Evolutionary conservation across 352 stramenopile genomes (phyloP).

Genomic region (Phytophthora palmivora): DNA sequence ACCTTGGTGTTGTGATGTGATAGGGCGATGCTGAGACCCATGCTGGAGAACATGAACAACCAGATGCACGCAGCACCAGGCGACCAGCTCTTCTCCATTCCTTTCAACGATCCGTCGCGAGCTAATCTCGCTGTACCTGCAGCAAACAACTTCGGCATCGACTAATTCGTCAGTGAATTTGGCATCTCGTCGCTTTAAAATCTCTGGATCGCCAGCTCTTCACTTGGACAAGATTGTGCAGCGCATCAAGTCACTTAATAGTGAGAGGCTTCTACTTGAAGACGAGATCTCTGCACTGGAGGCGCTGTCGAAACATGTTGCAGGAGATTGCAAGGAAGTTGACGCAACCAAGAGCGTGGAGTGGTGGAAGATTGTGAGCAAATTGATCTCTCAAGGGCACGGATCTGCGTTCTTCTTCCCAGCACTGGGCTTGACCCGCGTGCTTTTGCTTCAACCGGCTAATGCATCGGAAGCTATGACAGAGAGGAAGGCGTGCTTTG

Average conservation of each 20-base stretch:
- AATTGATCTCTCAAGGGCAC: slow-evolving; percentile 46
- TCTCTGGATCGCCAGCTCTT: slow-evolving; percentile 58
- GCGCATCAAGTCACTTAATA: slow-evolving; percentile 51
- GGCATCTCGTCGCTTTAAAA: slow-evolving; percentile 58
- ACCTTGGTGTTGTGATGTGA: slow-evolving; percentile 1
- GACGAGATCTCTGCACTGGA: slow-evolving; percentile 42
- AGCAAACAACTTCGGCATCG: background rate
- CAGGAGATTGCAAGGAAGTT: slow-evolving; percentile 22
- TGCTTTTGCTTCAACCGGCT: slow-evolving; percentile 56
- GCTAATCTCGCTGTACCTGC: slow-evolving; percentile 21
- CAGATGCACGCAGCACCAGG: slow-evolving; percentile 64
- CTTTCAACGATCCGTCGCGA: slow-evolving; percentile 72
- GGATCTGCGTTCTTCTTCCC: slow-evolving; percentile 59
- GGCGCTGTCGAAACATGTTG: slow-evolving; percentile 35
- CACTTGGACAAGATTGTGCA: slow-evolving; percentile 57
- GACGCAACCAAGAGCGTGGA: slow-evolving; percentile 19
- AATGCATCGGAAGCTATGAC: slow-evolving; percentile 26
- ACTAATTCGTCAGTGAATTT: slow-evolving; percentile 16
- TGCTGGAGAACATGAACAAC: slow-evolving; percentile 87
- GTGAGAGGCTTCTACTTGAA: slow-evolving; percentile 30
- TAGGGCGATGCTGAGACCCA: slow-evolving; percentile 81
- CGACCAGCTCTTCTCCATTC: slow-evolving; percentile 67
- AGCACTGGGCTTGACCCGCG: slow-evolving; percentile 61
- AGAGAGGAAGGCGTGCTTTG: slow-evolving; percentile 60
- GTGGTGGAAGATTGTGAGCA: slow-evolving; percentile 57